Evolutionary conservation across 257 asterid genomes (phyloP), one percentile per base, ranked within the genome.

Genomic region (Solanum appendiculatum): DNA sequence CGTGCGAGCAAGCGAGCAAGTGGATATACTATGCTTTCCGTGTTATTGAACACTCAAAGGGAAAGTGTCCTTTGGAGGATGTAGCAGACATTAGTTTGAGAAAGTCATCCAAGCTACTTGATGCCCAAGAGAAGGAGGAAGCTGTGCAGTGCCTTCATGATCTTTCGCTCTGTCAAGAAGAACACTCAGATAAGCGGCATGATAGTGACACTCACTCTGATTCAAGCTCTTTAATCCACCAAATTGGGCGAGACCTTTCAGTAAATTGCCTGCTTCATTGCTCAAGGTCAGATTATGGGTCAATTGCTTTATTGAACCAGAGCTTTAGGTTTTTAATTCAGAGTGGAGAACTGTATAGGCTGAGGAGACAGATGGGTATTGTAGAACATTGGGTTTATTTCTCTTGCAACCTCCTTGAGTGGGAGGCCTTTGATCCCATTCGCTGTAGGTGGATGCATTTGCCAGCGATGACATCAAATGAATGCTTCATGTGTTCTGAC

Each of bases 21-120:
- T 93, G 96, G 95, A 88, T 51, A 21, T 89, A 77, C 78, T 90
- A 91, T 92, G 86, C 87, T 74, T 92, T 87, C 86, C 85, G 46
- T n/a, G 87, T 90, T 4, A 86, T 90, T 1, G 93, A 91, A 69
- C 84, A 87, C 51, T 92, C 90, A 46, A 91, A 90, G 46, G 88
- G 88, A 82, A 94, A 93, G 85, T 92, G 93, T 25, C 92, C 80
- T 5, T 83, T 89, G 83, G 95, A 93, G 87, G 93, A 78, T 42
- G 94, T 88, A 84, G 93, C 89, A 39, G 93, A 94, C 31, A 87
- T 29, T 16, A 84, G 78, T 42, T 60, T 60, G 5, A 75, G 83
- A 36, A 91, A 92, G 89, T 89, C 85, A 25, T 87, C 93, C 29
- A 91, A 86, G 88, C 90, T 31, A 18, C 86, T 88, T 34, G 88